Evolutionary conservation across 1,284 basidiomycete genomes (phyloP).

Genomic region (Apiotrichum brassicae): DNA sequence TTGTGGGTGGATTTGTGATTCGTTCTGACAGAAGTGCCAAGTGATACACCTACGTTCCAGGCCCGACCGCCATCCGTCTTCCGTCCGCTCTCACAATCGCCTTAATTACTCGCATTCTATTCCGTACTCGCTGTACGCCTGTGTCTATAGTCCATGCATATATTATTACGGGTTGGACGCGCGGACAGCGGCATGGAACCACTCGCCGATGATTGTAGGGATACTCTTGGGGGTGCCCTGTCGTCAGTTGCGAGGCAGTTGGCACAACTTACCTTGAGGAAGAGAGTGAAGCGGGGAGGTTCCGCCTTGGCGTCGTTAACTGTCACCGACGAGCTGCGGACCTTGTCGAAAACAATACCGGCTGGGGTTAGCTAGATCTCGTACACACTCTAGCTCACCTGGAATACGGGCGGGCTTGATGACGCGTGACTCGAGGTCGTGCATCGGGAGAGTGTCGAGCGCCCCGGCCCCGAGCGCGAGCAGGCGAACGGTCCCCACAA

Average conservation of each 20-base stretch:
- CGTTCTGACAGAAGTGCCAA: too few species aligned
- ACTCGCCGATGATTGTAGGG: background rate
- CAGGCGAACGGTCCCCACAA: background rate
- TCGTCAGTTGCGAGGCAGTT: background rate
- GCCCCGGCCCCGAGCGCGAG: background rate
- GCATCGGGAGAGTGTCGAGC: constrained; percentile 5
- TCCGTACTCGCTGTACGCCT: too few species aligned
- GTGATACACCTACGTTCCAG: too few species aligned
- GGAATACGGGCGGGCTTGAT: background rate
- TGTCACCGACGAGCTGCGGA: background rate
- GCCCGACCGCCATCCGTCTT: too few species aligned
- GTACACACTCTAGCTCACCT: background rate
- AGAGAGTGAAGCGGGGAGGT: background rate
- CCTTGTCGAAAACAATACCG: background rate
- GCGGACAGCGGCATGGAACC: constrained; percentile 1
- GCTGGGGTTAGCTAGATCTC: background rate
- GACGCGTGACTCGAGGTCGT: background rate
- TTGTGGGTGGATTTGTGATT: too few species aligned
- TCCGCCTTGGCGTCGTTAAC: background rate
- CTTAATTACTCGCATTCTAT: too few species aligned
- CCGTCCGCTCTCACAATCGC: too few species aligned
- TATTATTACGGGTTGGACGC: background rate
- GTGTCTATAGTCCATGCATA: too few species aligned
- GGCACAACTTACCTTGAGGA: background rate
- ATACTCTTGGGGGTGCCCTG: constrained; percentile 2